Evolutionary conservation across 1,284 basidiomycete species (phyloP).

Genomic region (Boletus semigastroideus): DNA sequence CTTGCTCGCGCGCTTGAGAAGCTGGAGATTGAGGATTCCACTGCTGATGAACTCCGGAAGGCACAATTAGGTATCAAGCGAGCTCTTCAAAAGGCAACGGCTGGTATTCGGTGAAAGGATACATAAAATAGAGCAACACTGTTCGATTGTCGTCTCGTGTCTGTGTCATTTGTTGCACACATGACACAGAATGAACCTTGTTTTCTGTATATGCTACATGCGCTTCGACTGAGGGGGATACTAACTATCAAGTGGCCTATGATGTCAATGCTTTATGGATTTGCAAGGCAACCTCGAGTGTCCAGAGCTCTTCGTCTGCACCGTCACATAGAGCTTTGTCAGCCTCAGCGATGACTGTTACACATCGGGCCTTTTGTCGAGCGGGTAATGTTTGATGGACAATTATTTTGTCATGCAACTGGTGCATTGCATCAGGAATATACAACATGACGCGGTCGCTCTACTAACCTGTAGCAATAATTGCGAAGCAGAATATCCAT

Average conservation of each 20-base stretch:
- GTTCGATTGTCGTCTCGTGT: conserved; percentile 12
- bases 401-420: conserved; percentile 93
- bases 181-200: conserved; percentile 15
- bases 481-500: conserved; percentile 94
- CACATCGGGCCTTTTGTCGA: conserved; percentile 80
- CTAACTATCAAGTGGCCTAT: not conserved
- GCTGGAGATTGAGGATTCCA: conserved; percentile 92
- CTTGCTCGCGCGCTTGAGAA: conserved; percentile 95
- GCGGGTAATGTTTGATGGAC: conserved; percentile 79
- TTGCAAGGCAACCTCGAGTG: conserved; percentile 82
- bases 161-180: conserved; percentile 6
- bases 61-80: conserved; percentile 91
- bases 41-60: conserved; percentile 91
- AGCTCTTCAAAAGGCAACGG: conserved; percentile 93
- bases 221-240: not conserved
- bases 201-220: conserved; percentile 2
- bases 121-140: conserved; percentile 18
- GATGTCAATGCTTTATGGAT: conserved; percentile 63
- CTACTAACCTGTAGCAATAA: conserved; percentile 77
- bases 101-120: conserved; percentile 68
- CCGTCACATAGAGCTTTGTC: conserved; percentile 97
- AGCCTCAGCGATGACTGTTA: conserved; percentile 88
- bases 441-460: not conserved
- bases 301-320: conserved; percentile 97
- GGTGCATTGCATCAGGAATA: conserved; percentile 8